A percentile compares a stretch with the other conserved stretches of the same genome.
Evolutionary conservation across 192 early-diverging fungal species (phyloP).

Genomic region (Entomortierella parvispora): DNA sequence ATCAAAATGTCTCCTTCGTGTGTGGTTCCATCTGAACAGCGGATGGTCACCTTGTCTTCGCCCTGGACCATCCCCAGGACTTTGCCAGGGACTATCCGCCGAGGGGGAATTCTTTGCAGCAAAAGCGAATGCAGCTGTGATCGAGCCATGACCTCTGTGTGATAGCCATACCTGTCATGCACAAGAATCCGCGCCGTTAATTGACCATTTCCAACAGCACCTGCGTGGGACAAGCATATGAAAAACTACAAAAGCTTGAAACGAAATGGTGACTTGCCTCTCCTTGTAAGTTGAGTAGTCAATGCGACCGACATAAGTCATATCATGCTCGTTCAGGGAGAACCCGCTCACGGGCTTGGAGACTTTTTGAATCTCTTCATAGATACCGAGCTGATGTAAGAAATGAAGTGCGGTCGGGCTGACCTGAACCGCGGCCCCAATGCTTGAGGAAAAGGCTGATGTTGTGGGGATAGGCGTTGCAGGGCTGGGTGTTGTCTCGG

Average conservation of each 20-base stretch:
- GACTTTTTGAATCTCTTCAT: constrained; percentile 44
- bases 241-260: neutral
- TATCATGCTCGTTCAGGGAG: constrained; percentile 51
- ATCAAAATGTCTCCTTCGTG: constrained; percentile 49
- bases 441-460: neutral
- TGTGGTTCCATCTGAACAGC: constrained; percentile 40
- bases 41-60: constrained; percentile 40
- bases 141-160: constrained; percentile 40
- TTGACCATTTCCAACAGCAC: neutral
- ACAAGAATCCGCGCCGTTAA: too few relatives aligned
- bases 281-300: constrained; percentile 34
- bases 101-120: constrained; percentile 33
- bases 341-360: constrained; percentile 47
- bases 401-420: constrained; percentile 45
- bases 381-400: constrained; percentile 42
- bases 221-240: neutral
- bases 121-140: constrained; percentile 44
- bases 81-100: constrained; percentile 23
- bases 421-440: constrained; percentile 37
- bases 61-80: constrained; percentile 37
- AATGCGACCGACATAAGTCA: constrained; percentile 45
- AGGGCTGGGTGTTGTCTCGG: neutral
- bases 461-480: neutral
- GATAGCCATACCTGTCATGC: constrained; percentile 33
- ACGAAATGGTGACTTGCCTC: constrained; percentile 9